A percentile compares a stretch with the other conserved stretches of the same genome.
phyloP scores from a whole-genome alignment of 2,329 filamentous ascomycete species.

The Botrytis pseudocinerea region DNA sequence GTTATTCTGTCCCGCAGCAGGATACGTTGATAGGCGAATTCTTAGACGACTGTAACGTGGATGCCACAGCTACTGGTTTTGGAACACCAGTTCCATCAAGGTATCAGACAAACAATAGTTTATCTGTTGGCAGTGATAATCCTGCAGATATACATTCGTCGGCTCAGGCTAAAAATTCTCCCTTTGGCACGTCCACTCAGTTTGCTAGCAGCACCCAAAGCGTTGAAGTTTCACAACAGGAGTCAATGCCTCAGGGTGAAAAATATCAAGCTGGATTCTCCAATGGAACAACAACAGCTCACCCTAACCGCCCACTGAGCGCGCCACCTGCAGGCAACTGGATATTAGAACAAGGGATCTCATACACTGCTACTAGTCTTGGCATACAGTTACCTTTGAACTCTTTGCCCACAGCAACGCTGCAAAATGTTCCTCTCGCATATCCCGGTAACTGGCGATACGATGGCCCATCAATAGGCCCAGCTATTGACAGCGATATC shows the following conservation, averaged over 20 bases:
- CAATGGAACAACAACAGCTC: neutral
- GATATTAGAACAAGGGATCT: neutral
- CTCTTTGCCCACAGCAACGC: neutral
- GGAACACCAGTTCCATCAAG: neutral
- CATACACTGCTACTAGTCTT: neutral
- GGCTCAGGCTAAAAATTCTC: neutral
- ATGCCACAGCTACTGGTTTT: neutral
- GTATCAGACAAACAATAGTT: neutral
- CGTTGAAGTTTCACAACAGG: neutral
- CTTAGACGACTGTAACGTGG: neutral
- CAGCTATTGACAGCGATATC: neutral
- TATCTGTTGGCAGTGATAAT: neutral
- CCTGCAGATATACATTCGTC: neutral
- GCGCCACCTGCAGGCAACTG: neutral
- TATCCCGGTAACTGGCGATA: neutral
- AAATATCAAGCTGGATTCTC: neutral
- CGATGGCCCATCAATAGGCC: neutral
- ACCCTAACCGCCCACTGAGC: neutral
- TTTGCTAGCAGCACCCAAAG: neutral
- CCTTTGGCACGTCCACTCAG: neutral
- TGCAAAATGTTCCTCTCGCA: neutral
- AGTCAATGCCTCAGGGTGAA: neutral
- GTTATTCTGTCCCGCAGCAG: neutral
- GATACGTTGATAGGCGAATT: neutral
- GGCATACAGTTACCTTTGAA: neutral